Evolutionary conservation across 352 stramenopile genomes (phyloP), one percentile per base, ranked within the genome.

Genomic region (Aphanomyces cochlioides): DNA sequence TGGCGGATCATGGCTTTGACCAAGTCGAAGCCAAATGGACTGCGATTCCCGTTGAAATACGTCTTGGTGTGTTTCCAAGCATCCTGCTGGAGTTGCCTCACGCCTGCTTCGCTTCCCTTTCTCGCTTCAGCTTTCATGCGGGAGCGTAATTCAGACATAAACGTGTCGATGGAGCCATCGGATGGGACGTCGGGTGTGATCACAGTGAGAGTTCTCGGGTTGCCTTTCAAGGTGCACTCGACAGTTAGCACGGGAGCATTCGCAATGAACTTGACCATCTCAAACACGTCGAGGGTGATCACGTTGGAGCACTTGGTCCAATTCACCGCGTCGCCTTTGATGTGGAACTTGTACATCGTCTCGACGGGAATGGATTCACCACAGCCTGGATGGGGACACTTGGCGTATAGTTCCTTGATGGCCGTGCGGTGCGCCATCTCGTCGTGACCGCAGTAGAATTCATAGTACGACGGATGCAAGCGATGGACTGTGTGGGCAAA

Each of bases 1-100:
- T 70, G 64, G 34, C 64, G 64, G n/a, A 70, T 17, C 64, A 70
- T 70, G 17, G 43, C 64, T 43, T 61, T 28, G 39, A 70, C 64
- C 13, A 70, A 36, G 39, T 70, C 64, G 36, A 70, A 13, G 12
- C 61, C 36, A 19, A 60, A 70, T n/a, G 36, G 13, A 6, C 64
- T 50, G 8, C 50, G 15, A 15, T 50, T 12, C 17, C 10, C 17
- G 10, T 50, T n/a, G 43, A 50, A n/a, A n/a, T 50, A 2, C 43
- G 10, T n/a, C 10, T 50, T 12, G 17, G 17, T 50, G 1, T 50
- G 10, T 12, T 12, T 50, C 43, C 10, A n/a, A 12, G 17, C 43
- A 0, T 50, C 10, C 43, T 12, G 17, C 2, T 50, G 10, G 43
- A 50, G 10, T 12, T 12, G 10, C 10, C 17, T 50, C 10, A 2